A percentile compares a stretch with the other conserved stretches of the same genome.
phyloP scores from a whole-genome alignment of 306 rosid species.

The Castanea mollissima region DNA sequence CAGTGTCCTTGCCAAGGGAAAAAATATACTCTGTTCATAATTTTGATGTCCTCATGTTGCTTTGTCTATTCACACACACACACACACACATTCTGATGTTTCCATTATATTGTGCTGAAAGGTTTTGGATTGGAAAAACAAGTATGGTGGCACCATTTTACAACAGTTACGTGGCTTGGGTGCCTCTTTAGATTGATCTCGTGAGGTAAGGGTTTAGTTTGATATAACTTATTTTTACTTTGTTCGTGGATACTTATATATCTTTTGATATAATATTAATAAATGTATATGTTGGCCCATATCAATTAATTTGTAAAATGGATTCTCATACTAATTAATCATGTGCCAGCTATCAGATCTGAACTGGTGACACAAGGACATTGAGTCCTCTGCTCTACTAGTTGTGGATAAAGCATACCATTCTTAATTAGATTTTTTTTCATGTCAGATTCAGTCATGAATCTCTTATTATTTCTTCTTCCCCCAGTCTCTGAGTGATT shows the following conservation, averaged over 20 bases:
- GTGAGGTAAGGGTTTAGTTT: conserved; percentile 58
- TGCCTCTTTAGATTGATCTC: conserved; percentile 96
- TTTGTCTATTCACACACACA: not conserved
- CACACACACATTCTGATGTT: not conserved
- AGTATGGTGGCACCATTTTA: conserved; percentile 81
- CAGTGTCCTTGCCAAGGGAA: not conserved
- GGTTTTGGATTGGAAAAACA: conserved; percentile 97
- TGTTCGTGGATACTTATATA: not conserved
- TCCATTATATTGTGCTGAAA: conserved; percentile 33
- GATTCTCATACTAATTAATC: too few relatives aligned
- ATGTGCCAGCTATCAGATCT: too few relatives aligned
- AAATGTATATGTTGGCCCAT: too few relatives aligned
- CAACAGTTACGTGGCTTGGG: conserved; percentile 83
- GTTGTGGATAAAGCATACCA: too few relatives aligned
- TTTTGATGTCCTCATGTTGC: not conserved
- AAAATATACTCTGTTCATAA: not conserved
- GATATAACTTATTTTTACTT: not conserved
- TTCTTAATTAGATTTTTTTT: not conserved
- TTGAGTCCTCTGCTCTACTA: too few relatives aligned
- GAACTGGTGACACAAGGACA: too few relatives aligned
- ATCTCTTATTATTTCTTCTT: conserved; percentile 2
- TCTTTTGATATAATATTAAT: too few relatives aligned
- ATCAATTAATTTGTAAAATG: too few relatives aligned
- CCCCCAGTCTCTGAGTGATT: not conserved
- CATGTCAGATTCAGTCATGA: not conserved